Evolutionary conservation across 208 protist genomes (phyloP).

Genomic region (Blastocrithidia nonstop): DNA sequence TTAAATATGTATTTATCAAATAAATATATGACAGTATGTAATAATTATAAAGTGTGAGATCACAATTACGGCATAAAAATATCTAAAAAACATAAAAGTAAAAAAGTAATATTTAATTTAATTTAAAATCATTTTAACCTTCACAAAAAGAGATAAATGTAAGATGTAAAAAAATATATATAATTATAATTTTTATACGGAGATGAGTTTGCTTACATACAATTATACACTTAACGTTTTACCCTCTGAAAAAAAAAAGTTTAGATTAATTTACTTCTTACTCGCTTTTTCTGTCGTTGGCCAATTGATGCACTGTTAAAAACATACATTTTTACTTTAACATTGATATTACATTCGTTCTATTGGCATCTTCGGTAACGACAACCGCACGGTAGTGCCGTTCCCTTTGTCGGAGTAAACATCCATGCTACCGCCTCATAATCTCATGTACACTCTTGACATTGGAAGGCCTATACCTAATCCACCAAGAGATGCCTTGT

Average conservation of each 20-base stretch:
- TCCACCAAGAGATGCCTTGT: constrained; percentile 46
- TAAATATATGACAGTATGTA: no score
- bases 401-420: constrained; percentile 20
- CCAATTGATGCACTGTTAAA: constrained; percentile 2
- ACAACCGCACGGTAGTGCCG: constrained; percentile 67
- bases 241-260: neutral
- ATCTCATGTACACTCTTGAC: constrained; percentile 77
- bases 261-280: constrained; percentile 1
- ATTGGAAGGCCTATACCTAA: constrained; percentile 71
- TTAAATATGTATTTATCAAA: no score
- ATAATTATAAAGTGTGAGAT: no score
- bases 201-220: neutral
- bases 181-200: neutral
- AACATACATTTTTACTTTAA: constrained; percentile 1
- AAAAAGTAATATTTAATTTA: neutral
- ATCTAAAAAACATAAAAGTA: constrained; percentile 2
- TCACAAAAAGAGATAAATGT: neutral
- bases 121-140: neutral
- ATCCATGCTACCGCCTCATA: constrained; percentile 67
- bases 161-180: neutral
- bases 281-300: neutral
- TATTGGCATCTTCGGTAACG: constrained; percentile 49
- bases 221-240: neutral
- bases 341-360: no score
- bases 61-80: no score